Conservation (phyloP, 768 basidiomycete genomes). For the Russula vinacea region DNA sequence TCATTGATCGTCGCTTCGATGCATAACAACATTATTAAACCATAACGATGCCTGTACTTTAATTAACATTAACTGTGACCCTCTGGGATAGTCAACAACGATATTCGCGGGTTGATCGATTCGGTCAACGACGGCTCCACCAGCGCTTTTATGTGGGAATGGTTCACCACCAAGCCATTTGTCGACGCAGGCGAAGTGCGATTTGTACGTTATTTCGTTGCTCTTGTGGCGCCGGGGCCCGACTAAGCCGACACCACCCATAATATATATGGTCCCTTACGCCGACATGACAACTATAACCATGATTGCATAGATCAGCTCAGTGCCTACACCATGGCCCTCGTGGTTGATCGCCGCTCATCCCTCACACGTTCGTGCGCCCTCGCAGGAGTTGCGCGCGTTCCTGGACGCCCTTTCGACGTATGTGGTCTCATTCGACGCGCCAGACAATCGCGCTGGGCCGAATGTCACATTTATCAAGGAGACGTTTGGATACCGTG, state of each 20-base stretch:
- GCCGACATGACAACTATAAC: neutral
- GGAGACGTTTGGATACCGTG: constrained; percentile 73
- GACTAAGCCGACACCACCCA: neutral
- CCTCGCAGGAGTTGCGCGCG: constrained; percentile 44
- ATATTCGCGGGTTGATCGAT: constrained; percentile 74
- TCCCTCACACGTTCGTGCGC: constrained; percentile 55
- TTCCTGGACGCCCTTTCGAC: constrained; percentile 65
- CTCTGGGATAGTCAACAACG: constrained; percentile 60
- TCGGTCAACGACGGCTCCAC: constrained; percentile 88
- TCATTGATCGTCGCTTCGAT: neutral
- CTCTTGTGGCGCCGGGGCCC: neutral
- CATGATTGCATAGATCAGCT: constrained; percentile 64
- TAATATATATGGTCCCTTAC: neutral
- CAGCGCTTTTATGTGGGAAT: constrained; percentile 93
- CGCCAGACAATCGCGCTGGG: constrained; percentile 51
- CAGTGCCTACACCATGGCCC: constrained; percentile 92
- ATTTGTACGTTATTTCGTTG: constrained; percentile 56
- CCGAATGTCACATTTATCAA: constrained; percentile 73
- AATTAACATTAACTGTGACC: neutral
- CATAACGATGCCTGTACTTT: too few relatives aligned
- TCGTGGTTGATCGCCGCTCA: constrained; percentile 95
- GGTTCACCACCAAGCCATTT: constrained; percentile 85
- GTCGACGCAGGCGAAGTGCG: constrained; percentile 74
- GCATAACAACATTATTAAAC: too few relatives aligned
- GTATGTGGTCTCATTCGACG: constrained; percentile 67